Evolutionary conservation across 106 monocot genomes (phyloP).

Genomic region (Ottelia alismoides): DNA sequence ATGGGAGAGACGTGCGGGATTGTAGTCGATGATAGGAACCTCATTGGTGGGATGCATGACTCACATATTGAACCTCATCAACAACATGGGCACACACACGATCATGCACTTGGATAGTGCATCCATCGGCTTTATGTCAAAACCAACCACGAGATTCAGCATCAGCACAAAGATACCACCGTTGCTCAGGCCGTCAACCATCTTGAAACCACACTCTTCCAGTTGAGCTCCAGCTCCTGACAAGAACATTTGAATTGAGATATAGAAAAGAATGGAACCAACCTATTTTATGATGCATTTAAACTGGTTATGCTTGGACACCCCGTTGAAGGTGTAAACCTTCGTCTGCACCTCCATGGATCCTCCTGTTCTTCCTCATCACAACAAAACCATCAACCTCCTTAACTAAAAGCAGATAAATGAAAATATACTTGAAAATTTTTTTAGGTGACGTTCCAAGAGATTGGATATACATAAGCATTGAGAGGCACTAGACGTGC

Average conservation of each 20-base stretch:
- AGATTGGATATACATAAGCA: too few relatives aligned
- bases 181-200: conserved; percentile 89
- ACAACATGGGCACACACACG: conserved; percentile 87
- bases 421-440: too few relatives aligned
- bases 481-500: too few relatives aligned
- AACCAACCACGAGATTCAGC: conserved; percentile 89
- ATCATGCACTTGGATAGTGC: conserved; percentile 99
- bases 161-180: conserved; percentile 94
- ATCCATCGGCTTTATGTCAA: conserved; percentile 90
- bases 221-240: conserved; percentile 60
- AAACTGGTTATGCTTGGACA: too few relatives aligned
- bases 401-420: too few relatives aligned
- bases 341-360: too few relatives aligned
- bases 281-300: background rate
- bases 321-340: too few relatives aligned
- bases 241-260: background rate
- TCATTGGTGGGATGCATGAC: conserved; percentile 82
- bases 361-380: too few relatives aligned
- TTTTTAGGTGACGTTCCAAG: too few relatives aligned
- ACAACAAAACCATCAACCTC: too few relatives aligned
- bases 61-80: conserved; percentile 87
- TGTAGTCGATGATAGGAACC: conserved; percentile 84
- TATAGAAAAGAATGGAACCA: background rate
- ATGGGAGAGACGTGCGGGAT: conserved; percentile 84
- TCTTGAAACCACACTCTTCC: conserved; percentile 62